phyloP scores from a whole-genome alignment of 169 alveolate genomes.

The Plasmodium malariae region DNA sequence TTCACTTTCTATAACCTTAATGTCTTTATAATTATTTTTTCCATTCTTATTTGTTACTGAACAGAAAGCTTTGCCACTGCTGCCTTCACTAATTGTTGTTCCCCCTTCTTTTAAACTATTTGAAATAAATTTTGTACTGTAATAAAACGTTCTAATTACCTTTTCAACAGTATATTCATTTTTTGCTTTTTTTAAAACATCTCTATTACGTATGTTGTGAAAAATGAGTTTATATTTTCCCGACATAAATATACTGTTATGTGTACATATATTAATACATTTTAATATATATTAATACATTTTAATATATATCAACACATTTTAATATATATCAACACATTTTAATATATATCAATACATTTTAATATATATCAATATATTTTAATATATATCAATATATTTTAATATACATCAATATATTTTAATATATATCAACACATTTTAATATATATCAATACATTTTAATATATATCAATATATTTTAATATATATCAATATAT shows the following conservation, averaged over 20 bases:
- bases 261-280: not conserved
- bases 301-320: too few species aligned
- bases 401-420: too few species aligned
- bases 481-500: too few species aligned
- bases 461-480: too few species aligned
- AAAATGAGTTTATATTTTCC: constrained; percentile 17
- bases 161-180: constrained; percentile 22
- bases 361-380: too few species aligned
- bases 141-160: constrained; percentile 14
- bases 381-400: too few species aligned
- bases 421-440: too few species aligned
- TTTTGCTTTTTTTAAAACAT: constrained; percentile 22
- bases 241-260: not conserved
- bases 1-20: constrained; percentile 67
- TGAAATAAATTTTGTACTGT: constrained; percentile 31
- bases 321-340: too few species aligned
- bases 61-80: not conserved
- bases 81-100: not conserved
- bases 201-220: constrained; percentile 2
- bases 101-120: constrained; percentile 24
- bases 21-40: constrained; percentile 35
- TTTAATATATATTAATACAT: too few species aligned
- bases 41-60: not conserved
- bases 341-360: too few species aligned
- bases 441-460: too few species aligned